Percentiles rank a stretch among this genome's conserved stretches.
phyloP scores from a whole-genome alignment of 1,139 yeast genomes.

The Candida anutae region DNA sequence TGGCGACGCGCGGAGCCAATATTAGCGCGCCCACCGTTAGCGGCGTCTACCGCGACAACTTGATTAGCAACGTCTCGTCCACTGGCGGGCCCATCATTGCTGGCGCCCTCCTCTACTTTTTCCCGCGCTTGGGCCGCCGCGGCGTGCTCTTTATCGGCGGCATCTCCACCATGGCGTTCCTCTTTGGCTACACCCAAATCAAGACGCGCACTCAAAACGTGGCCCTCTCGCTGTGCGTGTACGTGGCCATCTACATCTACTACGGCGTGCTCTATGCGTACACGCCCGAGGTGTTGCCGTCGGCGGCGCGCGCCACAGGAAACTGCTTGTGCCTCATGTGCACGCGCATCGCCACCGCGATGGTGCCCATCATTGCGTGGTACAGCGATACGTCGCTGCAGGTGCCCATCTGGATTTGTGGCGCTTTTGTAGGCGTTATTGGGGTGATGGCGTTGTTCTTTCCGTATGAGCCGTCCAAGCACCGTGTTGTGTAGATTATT shows the following conservation, averaged over 20 bases:
- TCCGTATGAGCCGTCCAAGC: conserved; percentile 40
- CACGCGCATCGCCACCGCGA: conserved; percentile 38
- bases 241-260: conserved; percentile 43
- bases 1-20: conserved; percentile 33
- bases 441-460: conserved; percentile 34
- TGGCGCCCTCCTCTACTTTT: conserved; percentile 28
- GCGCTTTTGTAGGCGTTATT: conserved; percentile 41
- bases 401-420: conserved; percentile 54
- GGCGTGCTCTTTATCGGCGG: conserved; percentile 52
- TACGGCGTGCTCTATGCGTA: conserved; percentile 50
- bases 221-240: conserved; percentile 45
- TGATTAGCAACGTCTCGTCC: conserved; percentile 42
- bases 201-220: conserved; percentile 43
- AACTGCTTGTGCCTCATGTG: conserved; percentile 43
- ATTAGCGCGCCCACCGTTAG: conserved; percentile 24
- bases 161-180: conserved; percentile 41
- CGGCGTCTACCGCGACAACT: conserved; percentile 44
- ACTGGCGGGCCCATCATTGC: conserved; percentile 54
- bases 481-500: conserved; percentile 10
- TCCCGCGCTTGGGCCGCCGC: conserved; percentile 46
- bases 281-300: conserved; percentile 54
- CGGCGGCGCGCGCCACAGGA: conserved; percentile 50
- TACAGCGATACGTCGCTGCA: conserved; percentile 35
- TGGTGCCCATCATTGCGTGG: conserved; percentile 47
- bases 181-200: conserved; percentile 52